Base-by-base conservation (phyloP, 805 yeast species). In the Nakazawaea ishiwadae region DNA sequence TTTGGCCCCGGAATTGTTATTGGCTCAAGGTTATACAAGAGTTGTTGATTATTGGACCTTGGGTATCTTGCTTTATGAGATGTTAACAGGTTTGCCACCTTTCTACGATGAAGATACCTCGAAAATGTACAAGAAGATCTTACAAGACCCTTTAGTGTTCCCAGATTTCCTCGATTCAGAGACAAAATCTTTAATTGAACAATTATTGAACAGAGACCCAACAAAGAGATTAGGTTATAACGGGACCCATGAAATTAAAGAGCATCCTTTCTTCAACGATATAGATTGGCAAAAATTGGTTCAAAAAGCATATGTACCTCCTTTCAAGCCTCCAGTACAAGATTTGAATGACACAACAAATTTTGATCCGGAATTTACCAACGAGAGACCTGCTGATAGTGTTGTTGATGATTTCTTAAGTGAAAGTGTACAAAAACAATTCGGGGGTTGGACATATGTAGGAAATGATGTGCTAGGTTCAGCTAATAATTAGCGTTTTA, bases 41-140 rank as follows among this genome's bases (percentile, higher is more conserved):
- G 84, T 84, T 8, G 98, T 93, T 17, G 99, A 93, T 63, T 93
- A 96, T 91, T 93, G 99, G 99, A 93, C 99, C 1, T 69, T 93
- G 52, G 99, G 99, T 31, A 90, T 91, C 14, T 69, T 93, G 40
- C 68, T 93, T 34, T 93, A 88, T 59, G 99, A 91, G 58, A 93
- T 93, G 99, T 69, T 93, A 46, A 89, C 97, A 1, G 96, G 98
- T 1, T 72, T 93, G 51, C 99, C 99, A 4, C 99, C 99, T 30
- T 93, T 88, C 60, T 93, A 88, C 59, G 98, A 93, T 58, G 96
- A 90, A 57, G 93, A 90, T 62, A 84, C 85, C 5, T 83, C 89
- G 45, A 80, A 80, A 33, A 93, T 93, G 99, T 93, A 93, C 68
- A 79, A 85, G 55, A 93, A 91, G 66, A 93, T 93, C 49, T 65